A percentile compares a stretch with the other conserved stretches of the same genome.
Conservation (phyloP, 2,329 filamentous ascomycete genomes). For the Tolypocladium guangdongense region DNA sequence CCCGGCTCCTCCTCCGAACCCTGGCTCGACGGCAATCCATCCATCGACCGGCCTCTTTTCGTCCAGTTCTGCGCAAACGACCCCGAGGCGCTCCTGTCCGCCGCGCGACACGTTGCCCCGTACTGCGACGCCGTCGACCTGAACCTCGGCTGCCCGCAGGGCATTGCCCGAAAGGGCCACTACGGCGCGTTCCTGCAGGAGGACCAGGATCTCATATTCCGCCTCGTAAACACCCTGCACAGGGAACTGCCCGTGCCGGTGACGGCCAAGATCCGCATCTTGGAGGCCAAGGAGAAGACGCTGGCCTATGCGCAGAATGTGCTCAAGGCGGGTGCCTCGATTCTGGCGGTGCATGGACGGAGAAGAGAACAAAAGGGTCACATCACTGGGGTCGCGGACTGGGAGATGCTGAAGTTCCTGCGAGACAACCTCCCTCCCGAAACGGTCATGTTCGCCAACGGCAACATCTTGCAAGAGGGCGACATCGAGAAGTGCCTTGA, state of each 20-base stretch:
- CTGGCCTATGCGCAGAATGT: slow-evolving; percentile 84
- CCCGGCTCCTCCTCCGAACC: slow-evolving; percentile 19
- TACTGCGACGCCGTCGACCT: slow-evolving; percentile 93
- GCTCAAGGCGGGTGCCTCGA: slow-evolving; percentile 76
- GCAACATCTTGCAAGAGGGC: slow-evolving; percentile 73
- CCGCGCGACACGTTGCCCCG: slow-evolving; percentile 67
- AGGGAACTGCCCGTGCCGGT: slow-evolving; percentile 69
- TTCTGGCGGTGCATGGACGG: slow-evolving; percentile 86
- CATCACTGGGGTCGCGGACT: slow-evolving; percentile 86
- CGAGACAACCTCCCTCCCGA: slow-evolving; percentile 74
- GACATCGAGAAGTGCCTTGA: slow-evolving; percentile 71
- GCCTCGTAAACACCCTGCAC: slow-evolving; percentile 76
- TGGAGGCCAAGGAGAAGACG: slow-evolving; percentile 79
- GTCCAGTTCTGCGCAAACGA: slow-evolving; percentile 96
- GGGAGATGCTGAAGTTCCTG: slow-evolving; percentile 72
- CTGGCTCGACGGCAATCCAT: slow-evolving; percentile 79
- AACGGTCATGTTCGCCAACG: slow-evolving; percentile 93
- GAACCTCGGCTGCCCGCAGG: slow-evolving; percentile 92
- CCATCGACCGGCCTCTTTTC: slow-evolving; percentile 77
- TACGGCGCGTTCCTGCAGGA: slow-evolving; percentile 96
- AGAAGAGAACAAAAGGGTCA: slow-evolving; percentile 91
- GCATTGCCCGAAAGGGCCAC: slow-evolving; percentile 80
- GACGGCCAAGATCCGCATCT: slow-evolving; percentile 87
- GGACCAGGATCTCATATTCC: slow-evolving; percentile 71
- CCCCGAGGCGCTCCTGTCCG: slow-evolving; percentile 65